Conservation (phyloP, 441 rosid species). For the Dalechampia spathulata region DNA sequence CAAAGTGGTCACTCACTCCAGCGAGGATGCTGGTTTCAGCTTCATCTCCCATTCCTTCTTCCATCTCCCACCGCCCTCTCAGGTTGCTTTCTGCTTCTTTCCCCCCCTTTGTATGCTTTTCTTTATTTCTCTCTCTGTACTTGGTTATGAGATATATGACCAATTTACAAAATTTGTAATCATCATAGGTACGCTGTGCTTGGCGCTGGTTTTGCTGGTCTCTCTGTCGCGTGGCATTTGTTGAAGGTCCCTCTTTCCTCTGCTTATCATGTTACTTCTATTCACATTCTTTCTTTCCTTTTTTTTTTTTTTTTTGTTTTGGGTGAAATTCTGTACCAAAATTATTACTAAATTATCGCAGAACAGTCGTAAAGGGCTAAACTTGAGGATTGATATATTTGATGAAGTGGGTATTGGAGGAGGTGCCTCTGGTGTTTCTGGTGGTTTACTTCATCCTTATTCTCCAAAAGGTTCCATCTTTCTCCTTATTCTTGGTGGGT, state of each 20-base stretch:
- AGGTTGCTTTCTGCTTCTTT: conserved; percentile 20
- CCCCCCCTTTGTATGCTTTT: too few relatives aligned
- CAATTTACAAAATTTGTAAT: not conserved
- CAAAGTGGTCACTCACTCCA: too few relatives aligned
- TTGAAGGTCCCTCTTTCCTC: conserved; percentile 38
- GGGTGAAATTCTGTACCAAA: not conserved
- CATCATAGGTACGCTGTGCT: conserved; percentile 68
- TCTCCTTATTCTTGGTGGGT: not conserved
- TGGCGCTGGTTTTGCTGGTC: conserved; percentile 96
- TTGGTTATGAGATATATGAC: not conserved
- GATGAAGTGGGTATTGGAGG: conserved; percentile 92
- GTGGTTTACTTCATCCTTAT: conserved; percentile 95
- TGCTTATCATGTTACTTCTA: not conserved
- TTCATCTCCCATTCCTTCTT: not conserved
- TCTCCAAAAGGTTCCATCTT: conserved; percentile 57
- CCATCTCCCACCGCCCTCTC: conserved; percentile 15
- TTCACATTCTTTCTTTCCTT: too few relatives aligned
- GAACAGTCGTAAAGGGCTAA: conserved; percentile 49
- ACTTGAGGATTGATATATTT: conserved; percentile 52
- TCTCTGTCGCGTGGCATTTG: conserved; percentile 84
- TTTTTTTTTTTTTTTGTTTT: too few relatives aligned
- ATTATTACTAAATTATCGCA: conserved; percentile 20
- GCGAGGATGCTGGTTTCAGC: not conserved
- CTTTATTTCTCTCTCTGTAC: not conserved
- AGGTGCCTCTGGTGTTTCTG: conserved; percentile 93